phyloP scores from a whole-genome alignment of 1,139 yeast genomes.

The Sugiyamaella xylanicola region DNA sequence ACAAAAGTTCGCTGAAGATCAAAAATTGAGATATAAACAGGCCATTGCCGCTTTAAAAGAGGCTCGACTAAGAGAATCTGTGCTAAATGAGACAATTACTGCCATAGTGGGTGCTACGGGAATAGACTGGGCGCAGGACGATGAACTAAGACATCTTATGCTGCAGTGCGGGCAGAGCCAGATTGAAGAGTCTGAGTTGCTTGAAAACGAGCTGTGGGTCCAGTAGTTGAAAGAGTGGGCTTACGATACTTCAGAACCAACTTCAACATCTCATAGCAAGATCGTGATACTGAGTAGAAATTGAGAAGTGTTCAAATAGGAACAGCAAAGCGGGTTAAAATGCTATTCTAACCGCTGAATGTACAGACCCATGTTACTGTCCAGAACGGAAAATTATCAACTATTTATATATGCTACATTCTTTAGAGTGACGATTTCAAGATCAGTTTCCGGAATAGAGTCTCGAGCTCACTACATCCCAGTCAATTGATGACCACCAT shows the following conservation, averaged over 20 bases:
- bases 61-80: slow-evolving; percentile 22
- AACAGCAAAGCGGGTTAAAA: too few relatives aligned
- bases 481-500: slow-evolving; percentile 78
- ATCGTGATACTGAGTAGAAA: too few relatives aligned
- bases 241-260: too few relatives aligned
- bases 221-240: too few relatives aligned
- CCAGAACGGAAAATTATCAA: background rate
- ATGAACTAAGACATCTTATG: slow-evolving; percentile 24
- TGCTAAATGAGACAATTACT: slow-evolving; percentile 30
- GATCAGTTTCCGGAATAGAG: slow-evolving; percentile 19
- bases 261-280: too few relatives aligned
- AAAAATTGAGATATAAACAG: slow-evolving; percentile 20
- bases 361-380: too few relatives aligned
- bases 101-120: slow-evolving; percentile 32
- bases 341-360: too few relatives aligned
- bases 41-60: slow-evolving; percentile 18
- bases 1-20: slow-evolving; percentile 14
- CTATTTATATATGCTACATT: slow-evolving; percentile 14
- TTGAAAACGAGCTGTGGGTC: slow-evolving; percentile 16
- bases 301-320: too few relatives aligned
- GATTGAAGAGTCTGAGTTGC: slow-evolving; percentile 6
- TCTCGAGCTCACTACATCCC: slow-evolving; percentile 65
- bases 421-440: background rate
- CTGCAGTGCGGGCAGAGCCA: slow-evolving; percentile 25
- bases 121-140: slow-evolving; percentile 32